phyloP scores from a whole-genome alignment of 2,329 filamentous ascomycete species.

The Diaporthe helianthi region DNA sequence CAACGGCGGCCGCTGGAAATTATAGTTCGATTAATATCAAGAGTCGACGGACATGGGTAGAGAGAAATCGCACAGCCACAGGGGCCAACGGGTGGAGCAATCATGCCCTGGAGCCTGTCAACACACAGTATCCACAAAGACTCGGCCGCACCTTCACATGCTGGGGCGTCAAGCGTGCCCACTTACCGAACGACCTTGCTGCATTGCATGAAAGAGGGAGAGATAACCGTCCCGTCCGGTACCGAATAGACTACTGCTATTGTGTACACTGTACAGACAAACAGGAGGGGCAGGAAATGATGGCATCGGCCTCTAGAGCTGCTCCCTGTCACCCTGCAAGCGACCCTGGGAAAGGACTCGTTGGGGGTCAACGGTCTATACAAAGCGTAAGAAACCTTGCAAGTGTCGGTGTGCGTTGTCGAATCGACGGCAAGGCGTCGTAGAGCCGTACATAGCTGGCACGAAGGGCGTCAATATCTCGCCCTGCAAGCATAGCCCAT shows the following conservation, averaged over 20 bases:
- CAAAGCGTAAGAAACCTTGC: background rate
- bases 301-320: conserved; percentile 10
- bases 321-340: background rate
- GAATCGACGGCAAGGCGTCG: background rate
- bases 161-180: background rate
- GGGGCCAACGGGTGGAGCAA: background rate
- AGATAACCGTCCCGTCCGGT: background rate
- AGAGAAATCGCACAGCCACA: conserved; percentile 9
- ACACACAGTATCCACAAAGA: background rate
- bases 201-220: conserved; percentile 21
- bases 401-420: conserved; percentile 27
- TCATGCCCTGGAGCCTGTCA: background rate
- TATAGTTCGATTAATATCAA: no score
- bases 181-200: conserved; percentile 26
- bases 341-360: background rate
- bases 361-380: background rate
- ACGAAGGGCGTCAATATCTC: background rate
- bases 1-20: background rate
- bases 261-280: conserved; percentile 11
- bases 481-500: background rate
- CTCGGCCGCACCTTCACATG: background rate
- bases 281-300: conserved; percentile 25
- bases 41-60: background rate
- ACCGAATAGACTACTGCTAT: no score
- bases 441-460: conserved; percentile 14